Evolutionary conservation across 495 filamentous ascomycete species (phyloP), one percentile per base, ranked within the genome.

Genomic region (Tuber microsphaerosporum): DNA sequence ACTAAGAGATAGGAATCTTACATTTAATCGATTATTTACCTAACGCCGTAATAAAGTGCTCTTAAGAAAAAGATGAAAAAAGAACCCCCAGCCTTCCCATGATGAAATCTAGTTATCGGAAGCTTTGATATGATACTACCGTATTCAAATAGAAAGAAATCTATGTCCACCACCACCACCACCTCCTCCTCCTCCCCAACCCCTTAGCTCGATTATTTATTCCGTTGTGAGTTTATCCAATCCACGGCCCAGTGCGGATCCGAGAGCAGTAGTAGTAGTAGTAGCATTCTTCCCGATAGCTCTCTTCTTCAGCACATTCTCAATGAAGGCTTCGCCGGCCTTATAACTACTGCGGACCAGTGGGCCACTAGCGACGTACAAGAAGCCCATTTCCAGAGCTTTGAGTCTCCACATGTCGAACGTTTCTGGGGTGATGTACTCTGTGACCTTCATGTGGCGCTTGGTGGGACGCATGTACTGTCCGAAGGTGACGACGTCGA

Each of bases 391-490:
- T 45, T 97, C 94, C 22, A 97, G 87, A 12, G 95, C 96, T 51
- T 94, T 89, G 84, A 93, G 87, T 70, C 92, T 88, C 96, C 96
- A 98, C 74, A 91, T 84, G 81, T 97, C 96, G 80, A 99, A 99
- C 69, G 88, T 88, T 61, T 91, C 92, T 1, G 95, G 95, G 0
- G 93, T 94, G 46, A 98, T 89, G 82, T 99, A 99, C 81, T 94
- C 92, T 78, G 94, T 90, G 20, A 99, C 95, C 82, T 94, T 90
- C 90, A 99, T 94, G 85, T 99, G 95, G 5, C 94, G 89, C 88
- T 97, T 98, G 16, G 95, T 99, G 17, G 95, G 95, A 6, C 94
- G 92, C 95, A 99, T 99, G 86, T 99, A 99, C 87, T 99, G 95
- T 5, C 96, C 95, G 75, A 99, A 98, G 0, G 95, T 99, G 51